These are phyloP conservation scores for Neurospora crassa DNA, from an alignment of 2,329 filamentous ascomycete genomes.

Conservation along the genomic window DNA sequence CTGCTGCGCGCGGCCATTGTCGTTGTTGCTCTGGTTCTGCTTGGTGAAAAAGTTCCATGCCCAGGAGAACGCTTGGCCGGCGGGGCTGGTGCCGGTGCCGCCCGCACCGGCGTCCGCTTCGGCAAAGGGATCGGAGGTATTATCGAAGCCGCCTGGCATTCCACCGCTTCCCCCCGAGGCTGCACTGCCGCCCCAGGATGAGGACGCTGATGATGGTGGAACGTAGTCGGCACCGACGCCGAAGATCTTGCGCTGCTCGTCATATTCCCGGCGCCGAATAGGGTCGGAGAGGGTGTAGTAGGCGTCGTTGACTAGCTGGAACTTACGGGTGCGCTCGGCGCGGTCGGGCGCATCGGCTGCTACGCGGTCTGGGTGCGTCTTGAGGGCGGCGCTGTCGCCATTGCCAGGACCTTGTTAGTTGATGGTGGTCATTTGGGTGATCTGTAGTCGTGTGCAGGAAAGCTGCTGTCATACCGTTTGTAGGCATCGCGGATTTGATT, in stretches of 20 bases:
- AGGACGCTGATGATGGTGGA: slow-evolving; percentile 12
- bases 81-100: slow-evolving; percentile 22
- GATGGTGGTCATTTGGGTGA: slow-evolving; percentile 2
- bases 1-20: slow-evolving; percentile 22
- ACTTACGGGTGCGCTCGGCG: slow-evolving; percentile 59
- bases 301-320: slow-evolving; percentile 35
- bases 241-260: slow-evolving; percentile 57
- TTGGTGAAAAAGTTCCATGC: slow-evolving; percentile 54
- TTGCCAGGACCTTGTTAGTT: background rate
- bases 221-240: slow-evolving; percentile 24
- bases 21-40: slow-evolving; percentile 15
- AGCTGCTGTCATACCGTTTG: slow-evolving; percentile 54
- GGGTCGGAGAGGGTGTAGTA: slow-evolving; percentile 63
- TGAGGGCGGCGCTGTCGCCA: slow-evolving; percentile 66
- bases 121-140: slow-evolving; percentile 30
- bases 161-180: background rate
- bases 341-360: slow-evolving; percentile 76
- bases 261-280: slow-evolving; percentile 71
- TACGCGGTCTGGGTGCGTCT: slow-evolving; percentile 89
- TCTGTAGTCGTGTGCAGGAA: background rate
- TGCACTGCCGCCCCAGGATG: slow-evolving; percentile 23
- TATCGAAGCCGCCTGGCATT: slow-evolving; percentile 26
- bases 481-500: slow-evolving; percentile 90
- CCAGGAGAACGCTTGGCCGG: slow-evolving; percentile 59
- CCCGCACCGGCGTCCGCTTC: slow-evolving; percentile 33